Conservation (phyloP, 1,284 basidiomycete species). For the Ustilago trichophora region DNA sequence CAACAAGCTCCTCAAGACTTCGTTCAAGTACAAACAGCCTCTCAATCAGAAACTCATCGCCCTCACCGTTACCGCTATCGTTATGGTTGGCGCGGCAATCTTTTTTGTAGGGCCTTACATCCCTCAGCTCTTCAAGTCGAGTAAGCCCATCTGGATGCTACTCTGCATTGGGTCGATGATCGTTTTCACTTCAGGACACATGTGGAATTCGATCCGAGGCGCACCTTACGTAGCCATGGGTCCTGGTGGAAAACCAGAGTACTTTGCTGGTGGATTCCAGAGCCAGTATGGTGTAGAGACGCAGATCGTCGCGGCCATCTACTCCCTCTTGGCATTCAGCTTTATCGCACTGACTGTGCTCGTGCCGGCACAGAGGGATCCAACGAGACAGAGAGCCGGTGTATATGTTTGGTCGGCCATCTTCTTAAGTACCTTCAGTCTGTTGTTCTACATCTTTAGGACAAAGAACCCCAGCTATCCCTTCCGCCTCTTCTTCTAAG, state of each 20-base stretch:
- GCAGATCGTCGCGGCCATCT: conserved; percentile 84
- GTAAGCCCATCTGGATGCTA: conserved; percentile 48
- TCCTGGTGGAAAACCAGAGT: conserved; percentile 72
- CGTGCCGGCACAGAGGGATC: conserved; percentile 79
- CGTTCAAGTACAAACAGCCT: conserved; percentile 48
- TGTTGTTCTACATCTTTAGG: conserved; percentile 87
- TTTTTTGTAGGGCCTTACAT: conserved; percentile 39
- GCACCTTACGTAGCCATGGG: conserved; percentile 75
- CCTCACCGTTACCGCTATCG: conserved; percentile 9
- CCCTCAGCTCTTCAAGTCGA: conserved; percentile 11
- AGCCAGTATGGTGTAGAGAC: conserved; percentile 93
- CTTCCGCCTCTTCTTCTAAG: conserved; percentile 50
- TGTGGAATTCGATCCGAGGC: conserved; percentile 93
- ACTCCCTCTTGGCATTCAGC: conserved; percentile 81
- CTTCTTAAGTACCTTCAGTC: conserved; percentile 83
- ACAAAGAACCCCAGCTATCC: conserved; percentile 76
- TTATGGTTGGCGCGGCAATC: conserved; percentile 15
- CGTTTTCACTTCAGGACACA: conserved; percentile 71
- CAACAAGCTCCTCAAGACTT: conserved; percentile 24
- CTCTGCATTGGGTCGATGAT: conserved; percentile 52
- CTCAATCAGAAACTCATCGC: conserved; percentile 45
- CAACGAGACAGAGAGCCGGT: conserved; percentile 80
- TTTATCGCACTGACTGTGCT: conserved; percentile 84
- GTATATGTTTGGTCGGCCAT: conserved; percentile 89
- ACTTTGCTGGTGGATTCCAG: conserved; percentile 87